These are phyloP conservation scores for Sporothrix humicola DNA, from an alignment of 2,329 filamentous ascomycete genomes.

Conservation along the genomic window DNA sequence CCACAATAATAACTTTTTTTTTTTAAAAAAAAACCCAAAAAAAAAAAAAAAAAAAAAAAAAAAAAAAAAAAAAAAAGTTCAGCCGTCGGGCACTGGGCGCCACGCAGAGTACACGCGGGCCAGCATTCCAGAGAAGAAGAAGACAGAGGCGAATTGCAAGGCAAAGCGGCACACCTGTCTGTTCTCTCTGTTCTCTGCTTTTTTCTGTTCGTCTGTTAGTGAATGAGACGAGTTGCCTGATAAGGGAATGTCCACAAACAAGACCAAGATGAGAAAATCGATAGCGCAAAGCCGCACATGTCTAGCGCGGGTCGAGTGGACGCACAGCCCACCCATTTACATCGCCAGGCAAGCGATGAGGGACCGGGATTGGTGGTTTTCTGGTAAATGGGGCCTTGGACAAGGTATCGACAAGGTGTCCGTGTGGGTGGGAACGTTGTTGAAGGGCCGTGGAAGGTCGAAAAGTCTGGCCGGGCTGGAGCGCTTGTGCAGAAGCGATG, in stretches of 20 bases:
- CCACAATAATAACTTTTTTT: too few relatives aligned
- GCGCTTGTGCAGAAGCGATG: conserved; percentile 26
- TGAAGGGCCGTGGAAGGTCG: neutral
- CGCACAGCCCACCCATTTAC: neutral
- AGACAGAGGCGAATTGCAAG: neutral
- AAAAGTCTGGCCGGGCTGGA: conserved; percentile 10
- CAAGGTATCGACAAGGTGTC: neutral
- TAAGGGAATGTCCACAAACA: neutral
- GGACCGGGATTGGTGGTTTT: conserved; percentile 22
- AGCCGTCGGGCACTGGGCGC: neutral
- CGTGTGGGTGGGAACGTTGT: conserved; percentile 9
- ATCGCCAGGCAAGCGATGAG: neutral
- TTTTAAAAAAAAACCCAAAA: too few relatives aligned
- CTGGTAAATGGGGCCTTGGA: conserved; percentile 7
- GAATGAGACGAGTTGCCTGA: conserved; percentile 17
- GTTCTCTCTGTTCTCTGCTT: too few relatives aligned
- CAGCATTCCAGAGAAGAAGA: neutral
- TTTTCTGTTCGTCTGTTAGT: neutral
- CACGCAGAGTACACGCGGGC: neutral
- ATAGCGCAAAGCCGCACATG: conserved; percentile 11
- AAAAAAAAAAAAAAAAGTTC: neutral
- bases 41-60: too few relatives aligned
- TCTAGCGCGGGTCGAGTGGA: conserved; percentile 1
- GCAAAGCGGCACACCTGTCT: neutral
- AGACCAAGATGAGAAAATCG: neutral